Conservation (phyloP, 2,329 filamentous ascomycete genomes). For the Teratosphaeria nubilosa region DNA sequence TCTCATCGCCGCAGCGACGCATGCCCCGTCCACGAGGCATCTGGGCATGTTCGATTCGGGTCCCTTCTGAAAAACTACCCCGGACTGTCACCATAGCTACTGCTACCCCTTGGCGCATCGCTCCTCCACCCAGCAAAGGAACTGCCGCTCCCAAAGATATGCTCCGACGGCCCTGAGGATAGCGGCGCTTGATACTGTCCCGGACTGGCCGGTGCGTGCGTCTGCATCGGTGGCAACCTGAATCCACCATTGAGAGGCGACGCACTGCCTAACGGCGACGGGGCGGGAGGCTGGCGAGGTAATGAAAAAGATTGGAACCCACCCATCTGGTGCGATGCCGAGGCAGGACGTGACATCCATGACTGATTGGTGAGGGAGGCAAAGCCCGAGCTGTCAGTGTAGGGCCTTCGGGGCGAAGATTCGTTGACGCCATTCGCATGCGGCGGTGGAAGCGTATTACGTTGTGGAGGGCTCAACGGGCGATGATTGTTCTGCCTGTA, state of each 20-base stretch:
- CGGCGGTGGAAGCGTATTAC: background rate
- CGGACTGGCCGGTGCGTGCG: background rate
- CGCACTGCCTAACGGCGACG: conserved; percentile 8
- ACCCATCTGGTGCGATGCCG: background rate
- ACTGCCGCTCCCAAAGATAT: background rate
- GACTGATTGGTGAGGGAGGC: background rate
- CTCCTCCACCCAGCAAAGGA: background rate
- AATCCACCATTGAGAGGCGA: conserved; percentile 1
- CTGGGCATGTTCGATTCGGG: background rate
- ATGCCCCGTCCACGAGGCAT: background rate
- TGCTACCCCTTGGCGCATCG: conserved; percentile 1
- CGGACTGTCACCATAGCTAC: conserved; percentile 2
- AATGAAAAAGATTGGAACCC: background rate
- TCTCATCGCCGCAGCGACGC: background rate
- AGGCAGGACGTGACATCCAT: background rate
- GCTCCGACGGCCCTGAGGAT: background rate
- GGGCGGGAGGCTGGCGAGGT: conserved; percentile 2
- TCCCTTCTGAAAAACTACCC: background rate
- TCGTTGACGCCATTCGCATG: background rate
- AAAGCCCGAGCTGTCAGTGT: background rate
- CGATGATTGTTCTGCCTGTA: conserved; percentile 2
- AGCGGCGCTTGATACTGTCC: background rate
- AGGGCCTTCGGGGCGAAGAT: background rate
- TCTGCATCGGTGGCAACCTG: conserved; percentile 9
- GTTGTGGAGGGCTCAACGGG: background rate